phyloP scores from a whole-genome alignment of 495 filamentous ascomycete genomes.

The Aspergillus homomorphus region DNA sequence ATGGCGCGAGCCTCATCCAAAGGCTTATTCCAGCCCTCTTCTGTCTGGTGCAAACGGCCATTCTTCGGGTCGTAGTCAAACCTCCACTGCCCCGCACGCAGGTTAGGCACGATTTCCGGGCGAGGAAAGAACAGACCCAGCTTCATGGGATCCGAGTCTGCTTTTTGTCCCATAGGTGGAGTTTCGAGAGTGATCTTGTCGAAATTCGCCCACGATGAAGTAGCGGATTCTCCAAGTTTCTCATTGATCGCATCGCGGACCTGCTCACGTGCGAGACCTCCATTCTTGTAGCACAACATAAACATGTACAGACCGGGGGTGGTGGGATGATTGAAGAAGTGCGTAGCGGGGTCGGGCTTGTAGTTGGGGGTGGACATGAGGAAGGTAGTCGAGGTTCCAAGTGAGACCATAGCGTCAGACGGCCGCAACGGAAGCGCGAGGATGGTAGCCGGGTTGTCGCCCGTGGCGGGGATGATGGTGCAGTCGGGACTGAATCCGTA shows the following conservation, averaged over 20 bases:
- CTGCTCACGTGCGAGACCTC: slow-evolving; percentile 84
- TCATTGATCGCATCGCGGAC: slow-evolving; percentile 68
- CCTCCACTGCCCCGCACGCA: slow-evolving; percentile 77
- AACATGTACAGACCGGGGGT: slow-evolving; percentile 88
- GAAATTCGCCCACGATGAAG: slow-evolving; percentile 71
- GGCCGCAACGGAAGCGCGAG: slow-evolving; percentile 81
- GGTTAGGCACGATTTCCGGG: slow-evolving; percentile 92
- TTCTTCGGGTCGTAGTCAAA: slow-evolving; percentile 58
- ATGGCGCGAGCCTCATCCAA: slow-evolving; percentile 78
- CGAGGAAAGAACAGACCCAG: slow-evolving; percentile 91
- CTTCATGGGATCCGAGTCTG: slow-evolving; percentile 59
- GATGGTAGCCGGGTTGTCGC: slow-evolving; percentile 95
- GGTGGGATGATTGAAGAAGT: slow-evolving; percentile 88
- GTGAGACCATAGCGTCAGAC: slow-evolving; percentile 86
- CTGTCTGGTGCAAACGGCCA: slow-evolving; percentile 43
- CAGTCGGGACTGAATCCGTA: slow-evolving; percentile 77
- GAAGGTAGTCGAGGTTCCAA: slow-evolving; percentile 95
- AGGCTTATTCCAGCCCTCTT: slow-evolving; percentile 48
- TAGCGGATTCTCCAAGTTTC: slow-evolving; percentile 33
- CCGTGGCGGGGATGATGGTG: slow-evolving; percentile 79
- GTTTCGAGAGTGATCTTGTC: slow-evolving; percentile 63
- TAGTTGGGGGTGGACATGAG: slow-evolving; percentile 92
- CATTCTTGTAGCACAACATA: slow-evolving; percentile 99
- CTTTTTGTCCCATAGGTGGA: slow-evolving; percentile 60
- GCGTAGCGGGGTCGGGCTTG: slow-evolving; percentile 79